Evolutionary conservation across 2,329 filamentous ascomycete species (phyloP).

Genomic region (Remersonia thermophila): DNA sequence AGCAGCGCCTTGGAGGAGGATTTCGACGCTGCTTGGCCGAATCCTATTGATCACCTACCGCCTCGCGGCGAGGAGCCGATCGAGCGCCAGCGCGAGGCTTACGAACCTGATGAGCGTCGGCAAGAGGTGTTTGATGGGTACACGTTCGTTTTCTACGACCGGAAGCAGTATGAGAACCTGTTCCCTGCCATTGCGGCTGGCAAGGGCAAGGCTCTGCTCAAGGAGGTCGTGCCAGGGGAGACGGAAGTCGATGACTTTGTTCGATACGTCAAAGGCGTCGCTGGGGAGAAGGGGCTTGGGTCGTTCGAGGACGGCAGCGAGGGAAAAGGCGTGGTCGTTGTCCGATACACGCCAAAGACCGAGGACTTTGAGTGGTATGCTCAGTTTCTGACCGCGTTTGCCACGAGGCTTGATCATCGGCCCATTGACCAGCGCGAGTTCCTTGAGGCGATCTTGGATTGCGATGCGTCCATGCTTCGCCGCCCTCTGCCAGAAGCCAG

Average conservation of each 20-base stretch:
- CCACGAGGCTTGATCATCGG: conserved; percentile 62
- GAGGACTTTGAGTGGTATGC: conserved; percentile 52
- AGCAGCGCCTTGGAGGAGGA: conserved; percentile 58
- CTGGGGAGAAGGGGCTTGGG: conserved; percentile 60
- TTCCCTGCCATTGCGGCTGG: conserved; percentile 64
- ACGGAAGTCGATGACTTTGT: conserved; percentile 67
- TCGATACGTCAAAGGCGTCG: conserved; percentile 59
- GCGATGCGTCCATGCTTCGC: conserved; percentile 61
- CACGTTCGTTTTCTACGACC: conserved; percentile 77
- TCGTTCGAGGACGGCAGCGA: conserved; percentile 51
- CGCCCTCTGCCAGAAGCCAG: conserved; percentile 47
- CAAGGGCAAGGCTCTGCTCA: conserved; percentile 67
- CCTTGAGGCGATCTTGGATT: conserved; percentile 74
- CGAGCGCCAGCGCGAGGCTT: conserved; percentile 53
- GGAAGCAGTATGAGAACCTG: conserved; percentile 62
- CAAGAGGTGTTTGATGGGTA: conserved; percentile 70
- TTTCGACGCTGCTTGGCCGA: conserved; percentile 69
- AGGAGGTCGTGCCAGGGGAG: conserved; percentile 45
- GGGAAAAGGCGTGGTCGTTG: conserved; percentile 63
- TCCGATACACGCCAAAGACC: conserved; percentile 52
- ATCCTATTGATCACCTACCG: conserved; percentile 59
- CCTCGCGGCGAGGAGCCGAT: conserved; percentile 64
- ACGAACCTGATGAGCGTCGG: conserved; percentile 56
- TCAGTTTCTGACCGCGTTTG: conserved; percentile 56
- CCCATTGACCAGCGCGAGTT: conserved; percentile 86